Evolutionary conservation across 2,329 filamentous ascomycete genomes (phyloP).

Genomic region (Fusarium verrucosum): DNA sequence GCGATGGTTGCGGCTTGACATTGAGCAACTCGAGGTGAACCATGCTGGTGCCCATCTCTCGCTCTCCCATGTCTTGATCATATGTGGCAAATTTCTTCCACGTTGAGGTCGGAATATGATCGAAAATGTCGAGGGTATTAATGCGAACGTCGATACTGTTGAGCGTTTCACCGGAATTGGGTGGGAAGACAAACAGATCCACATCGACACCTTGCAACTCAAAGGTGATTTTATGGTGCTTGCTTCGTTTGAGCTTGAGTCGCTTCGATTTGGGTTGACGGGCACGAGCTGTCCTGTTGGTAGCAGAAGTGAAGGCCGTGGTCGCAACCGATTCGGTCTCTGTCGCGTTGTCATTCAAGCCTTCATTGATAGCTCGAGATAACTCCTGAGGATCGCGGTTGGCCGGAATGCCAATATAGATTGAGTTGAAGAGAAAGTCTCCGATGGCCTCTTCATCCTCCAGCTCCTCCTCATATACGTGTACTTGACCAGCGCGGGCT

Average conservation of each 20-base stretch:
- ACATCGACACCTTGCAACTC: constrained; percentile 86
- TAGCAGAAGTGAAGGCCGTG: constrained; percentile 71
- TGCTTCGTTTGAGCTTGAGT: constrained; percentile 83
- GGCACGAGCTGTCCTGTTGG: constrained; percentile 58
- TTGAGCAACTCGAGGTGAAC: constrained; percentile 88
- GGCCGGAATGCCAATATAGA: constrained; percentile 92
- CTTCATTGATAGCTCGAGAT: constrained; percentile 83
- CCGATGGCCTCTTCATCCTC: constrained; percentile 89
- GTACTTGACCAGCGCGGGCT: constrained; percentile 64
- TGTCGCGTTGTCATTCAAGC: constrained; percentile 84
- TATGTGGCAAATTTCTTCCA: constrained; percentile 99
- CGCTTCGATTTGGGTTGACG: constrained; percentile 62
- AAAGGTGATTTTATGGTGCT: constrained; percentile 93
- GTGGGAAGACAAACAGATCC: constrained; percentile 83
- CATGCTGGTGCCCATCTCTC: constrained; percentile 89
- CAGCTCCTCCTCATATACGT: constrained; percentile 72
- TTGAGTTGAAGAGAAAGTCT: constrained; percentile 97
- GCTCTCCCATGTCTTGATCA: constrained; percentile 84
- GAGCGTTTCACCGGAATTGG: constrained; percentile 80
- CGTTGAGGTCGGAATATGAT: constrained; percentile 92
- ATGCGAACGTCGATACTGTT: constrained; percentile 88
- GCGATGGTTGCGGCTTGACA: constrained; percentile 83
- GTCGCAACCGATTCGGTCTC: constrained; percentile 91
- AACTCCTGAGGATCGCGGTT: constrained; percentile 87
- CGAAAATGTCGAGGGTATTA: constrained; percentile 86